Percentiles rank a stretch among this genome's conserved stretches.
phyloP scores from a whole-genome alignment of 768 basidiomycete genomes.

The Dacryopinax spathularia region DNA sequence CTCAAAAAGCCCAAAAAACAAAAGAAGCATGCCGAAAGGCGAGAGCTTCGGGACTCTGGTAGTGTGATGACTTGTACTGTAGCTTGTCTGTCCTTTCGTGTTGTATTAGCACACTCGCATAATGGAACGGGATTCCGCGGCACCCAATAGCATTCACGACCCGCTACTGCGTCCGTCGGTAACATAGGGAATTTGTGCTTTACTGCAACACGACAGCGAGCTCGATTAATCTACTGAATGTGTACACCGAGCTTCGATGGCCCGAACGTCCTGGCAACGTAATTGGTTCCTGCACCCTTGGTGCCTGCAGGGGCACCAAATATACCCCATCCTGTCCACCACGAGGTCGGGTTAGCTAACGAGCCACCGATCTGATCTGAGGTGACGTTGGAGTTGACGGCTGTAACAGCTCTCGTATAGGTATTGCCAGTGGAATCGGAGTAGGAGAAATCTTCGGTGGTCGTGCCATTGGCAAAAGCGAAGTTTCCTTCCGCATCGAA shows the following conservation, averaged over 20 bases:
- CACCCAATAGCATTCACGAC: no score
- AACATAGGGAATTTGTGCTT: no score
- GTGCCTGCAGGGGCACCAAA: neutral
- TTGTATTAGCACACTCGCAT: neutral
- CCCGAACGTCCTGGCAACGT: neutral
- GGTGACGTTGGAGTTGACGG: conserved; percentile 46
- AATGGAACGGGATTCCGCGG: neutral
- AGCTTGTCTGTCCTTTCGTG: neutral
- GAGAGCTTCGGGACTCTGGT: neutral
- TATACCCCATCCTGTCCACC: neutral
- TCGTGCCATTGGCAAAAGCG: conserved; percentile 48
- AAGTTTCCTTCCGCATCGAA: neutral
- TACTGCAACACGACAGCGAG: no score
- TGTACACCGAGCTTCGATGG: neutral
- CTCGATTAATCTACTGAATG: neutral
- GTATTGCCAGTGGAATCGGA: conserved; percentile 46
- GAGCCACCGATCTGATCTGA: conserved; percentile 43
- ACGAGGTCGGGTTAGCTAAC: conserved; percentile 20
- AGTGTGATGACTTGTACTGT: neutral
- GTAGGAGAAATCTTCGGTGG: conserved; percentile 52
- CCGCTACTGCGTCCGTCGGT: no score
- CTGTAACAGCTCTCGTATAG: conserved; percentile 44
- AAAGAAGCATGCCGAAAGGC: neutral
- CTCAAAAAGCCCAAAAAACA: neutral
- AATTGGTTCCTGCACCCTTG: neutral